These are phyloP conservation scores for Zalaria obscura DNA, from an alignment of 2,329 filamentous ascomycete genomes.

Conservation along the genomic window DNA sequence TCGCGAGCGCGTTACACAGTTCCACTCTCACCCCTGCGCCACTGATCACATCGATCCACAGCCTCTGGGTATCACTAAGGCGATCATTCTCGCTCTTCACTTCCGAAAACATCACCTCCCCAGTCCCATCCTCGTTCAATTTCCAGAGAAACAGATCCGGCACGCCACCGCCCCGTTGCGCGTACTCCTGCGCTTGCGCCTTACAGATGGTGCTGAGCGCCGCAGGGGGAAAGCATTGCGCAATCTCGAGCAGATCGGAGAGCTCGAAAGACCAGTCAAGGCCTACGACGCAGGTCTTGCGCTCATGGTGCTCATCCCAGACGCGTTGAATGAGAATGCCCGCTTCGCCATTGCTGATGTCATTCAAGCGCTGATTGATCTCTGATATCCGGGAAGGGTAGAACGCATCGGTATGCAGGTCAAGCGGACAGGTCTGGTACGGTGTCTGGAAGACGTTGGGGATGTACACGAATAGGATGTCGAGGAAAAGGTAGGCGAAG, in stretches of 20 bases:
- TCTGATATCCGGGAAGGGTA: conserved; percentile 74
- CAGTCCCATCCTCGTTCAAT: conserved; percentile 11
- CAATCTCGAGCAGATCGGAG: conserved; percentile 66
- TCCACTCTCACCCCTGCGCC: conserved; percentile 77
- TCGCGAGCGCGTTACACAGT: conserved; percentile 53
- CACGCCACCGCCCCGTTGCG: conserved; percentile 70
- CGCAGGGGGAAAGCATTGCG: conserved; percentile 61
- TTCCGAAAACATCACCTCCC: conserved; percentile 27
- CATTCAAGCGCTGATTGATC: conserved; percentile 74
- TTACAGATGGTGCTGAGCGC: conserved; percentile 77
- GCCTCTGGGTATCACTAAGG: conserved; percentile 83
- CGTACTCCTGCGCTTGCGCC: conserved; percentile 91
- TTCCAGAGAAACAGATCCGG: conserved; percentile 90
- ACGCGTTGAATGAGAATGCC: conserved; percentile 51
- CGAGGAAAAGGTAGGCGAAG: conserved; percentile 72
- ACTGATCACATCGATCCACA: conserved; percentile 92
- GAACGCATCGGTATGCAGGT: conserved; percentile 87
- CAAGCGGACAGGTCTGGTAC: conserved; percentile 86
- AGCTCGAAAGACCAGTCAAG: conserved; percentile 81
- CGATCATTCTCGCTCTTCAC: conserved; percentile 62
- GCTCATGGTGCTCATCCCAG: conserved; percentile 53
- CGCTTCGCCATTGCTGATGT: conserved; percentile 74
- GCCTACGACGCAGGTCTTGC: conserved; percentile 74
- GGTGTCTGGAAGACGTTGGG: conserved; percentile 95
- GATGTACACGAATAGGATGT: conserved; percentile 82